phyloP scores from a whole-genome alignment of 306 rosid genomes.

The Castanospermum australe region DNA sequence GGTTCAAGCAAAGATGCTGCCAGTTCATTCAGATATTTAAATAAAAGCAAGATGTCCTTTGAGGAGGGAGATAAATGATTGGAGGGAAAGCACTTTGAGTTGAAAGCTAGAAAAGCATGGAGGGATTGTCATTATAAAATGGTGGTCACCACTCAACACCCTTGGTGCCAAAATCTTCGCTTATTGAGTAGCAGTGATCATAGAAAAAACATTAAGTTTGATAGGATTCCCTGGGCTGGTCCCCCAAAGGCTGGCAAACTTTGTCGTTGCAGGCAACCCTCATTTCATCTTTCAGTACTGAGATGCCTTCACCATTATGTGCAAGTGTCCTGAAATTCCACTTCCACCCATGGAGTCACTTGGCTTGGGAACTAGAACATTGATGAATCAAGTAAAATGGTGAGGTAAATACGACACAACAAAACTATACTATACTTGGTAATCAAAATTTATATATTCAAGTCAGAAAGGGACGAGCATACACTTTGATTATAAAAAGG shows the following conservation, averaged over 20 bases:
- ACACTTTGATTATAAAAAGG: neutral
- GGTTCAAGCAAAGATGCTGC: conserved; percentile 85
- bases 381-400: neutral
- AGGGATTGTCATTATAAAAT: conserved; percentile 53
- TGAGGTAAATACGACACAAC: neutral
- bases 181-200: conserved; percentile 23
- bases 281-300: neutral
- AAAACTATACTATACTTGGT: neutral
- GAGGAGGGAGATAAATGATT: conserved; percentile 84
- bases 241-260: conserved; percentile 55
- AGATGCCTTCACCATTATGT: conserved; percentile 29
- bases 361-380: neutral
- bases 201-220: conserved; percentile 6
- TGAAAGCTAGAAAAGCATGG: conserved; percentile 39
- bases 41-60: conserved; percentile 55
- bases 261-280: conserved; percentile 57
- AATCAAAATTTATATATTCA: neutral
- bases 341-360: conserved; percentile 39
- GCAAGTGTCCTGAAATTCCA: conserved; percentile 22
- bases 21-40: conserved; percentile 70
- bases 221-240: conserved; percentile 36
- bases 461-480: neutral
- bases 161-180: conserved; percentile 21
- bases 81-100: conserved; percentile 57
- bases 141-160: conserved; percentile 33